A percentile compares a stretch with the other conserved stretches of the same genome.
phyloP scores from a whole-genome alignment of 192 early-diverging fungal genomes.

The Coemansia sp. region DNA sequence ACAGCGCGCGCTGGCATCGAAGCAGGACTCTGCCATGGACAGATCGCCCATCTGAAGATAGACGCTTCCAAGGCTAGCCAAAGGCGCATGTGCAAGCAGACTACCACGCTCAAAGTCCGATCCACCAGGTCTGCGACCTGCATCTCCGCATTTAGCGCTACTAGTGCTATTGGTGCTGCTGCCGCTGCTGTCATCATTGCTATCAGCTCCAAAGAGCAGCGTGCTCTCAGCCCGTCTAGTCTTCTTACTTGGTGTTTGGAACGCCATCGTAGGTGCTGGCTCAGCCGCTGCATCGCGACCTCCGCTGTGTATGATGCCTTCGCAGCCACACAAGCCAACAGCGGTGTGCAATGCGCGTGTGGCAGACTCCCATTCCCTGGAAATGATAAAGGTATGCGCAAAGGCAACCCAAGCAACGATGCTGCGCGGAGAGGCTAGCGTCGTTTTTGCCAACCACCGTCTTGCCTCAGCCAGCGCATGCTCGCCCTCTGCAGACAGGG shows the following conservation, averaged over 20 bases:
- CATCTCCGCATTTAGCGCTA: background rate
- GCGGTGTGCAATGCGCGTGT: constrained; percentile 52
- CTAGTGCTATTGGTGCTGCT: background rate
- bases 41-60: constrained; percentile 52
- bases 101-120: constrained; percentile 28
- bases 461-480: constrained; percentile 44
- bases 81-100: constrained; percentile 43
- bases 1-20: constrained; percentile 47
- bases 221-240: background rate
- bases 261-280: background rate
- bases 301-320: constrained; percentile 36
- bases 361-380: constrained; percentile 54
- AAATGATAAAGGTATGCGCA: constrained; percentile 49
- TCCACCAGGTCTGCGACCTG: background rate
- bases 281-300: constrained; percentile 18
- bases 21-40: constrained; percentile 50
- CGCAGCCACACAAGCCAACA: constrained; percentile 49
- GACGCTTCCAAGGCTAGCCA: constrained; percentile 48
- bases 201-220: background rate
- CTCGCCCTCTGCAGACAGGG: constrained; percentile 37
- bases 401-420: constrained; percentile 53
- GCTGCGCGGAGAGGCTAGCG: constrained; percentile 45
- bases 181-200: background rate
- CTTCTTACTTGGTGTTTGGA: constrained; percentile 19
- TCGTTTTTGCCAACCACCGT: constrained; percentile 54